Base-by-base conservation (phyloP, 2,329 filamentous ascomycete species). In the Chalaropsis thielavioides region DNA sequence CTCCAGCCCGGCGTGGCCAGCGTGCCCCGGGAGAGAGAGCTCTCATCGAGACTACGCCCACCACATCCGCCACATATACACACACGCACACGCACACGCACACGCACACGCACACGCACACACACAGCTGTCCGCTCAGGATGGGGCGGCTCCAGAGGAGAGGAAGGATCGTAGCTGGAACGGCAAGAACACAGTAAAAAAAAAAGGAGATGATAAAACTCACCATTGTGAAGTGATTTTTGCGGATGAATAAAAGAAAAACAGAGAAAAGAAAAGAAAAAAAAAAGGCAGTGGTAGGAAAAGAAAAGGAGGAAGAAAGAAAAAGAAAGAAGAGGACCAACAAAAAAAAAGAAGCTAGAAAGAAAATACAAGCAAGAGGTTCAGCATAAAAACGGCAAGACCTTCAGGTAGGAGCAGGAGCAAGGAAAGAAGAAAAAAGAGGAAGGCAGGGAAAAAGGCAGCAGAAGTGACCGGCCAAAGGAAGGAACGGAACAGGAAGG, bases 341-440 rank as follows among this genome's bases (percentile, higher is more conserved):
- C 10, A 51, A 61, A 51, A 51, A 38, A 19, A 35, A 58, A 40
- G 49, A 64, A 64, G 64, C 68, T 67, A 68, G 68, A 69, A 74
- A 75, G 72, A 72, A 61, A 54, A 66, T 61, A 63, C 65, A 54
- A 65, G 66, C 66, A 68, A 68, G 61, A 64, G 51, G 62, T 41
- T 62, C 62, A 65, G 65, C 68, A 71, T 70, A 69, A 67, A 67
- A 66, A 59, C 68, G 64, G 46, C 67, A 64, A 64, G 67, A 69
- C 70, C 69, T 38, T 67, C 70, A 69, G 68, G 17, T 15, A 51
- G 38, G 13, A 22, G 43, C 40, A 64, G 68, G 40, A 66, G 44
- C 63, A 62, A 59, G 56, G 54, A 13, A 61, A 59, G 41, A 59
- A 31, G 44, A 59, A 62, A 44, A 62, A 62, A 64, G 46, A 40